Evolutionary conservation across 768 basidiomycete species (phyloP).

Genomic region (Lyophyllum shimeji): DNA sequence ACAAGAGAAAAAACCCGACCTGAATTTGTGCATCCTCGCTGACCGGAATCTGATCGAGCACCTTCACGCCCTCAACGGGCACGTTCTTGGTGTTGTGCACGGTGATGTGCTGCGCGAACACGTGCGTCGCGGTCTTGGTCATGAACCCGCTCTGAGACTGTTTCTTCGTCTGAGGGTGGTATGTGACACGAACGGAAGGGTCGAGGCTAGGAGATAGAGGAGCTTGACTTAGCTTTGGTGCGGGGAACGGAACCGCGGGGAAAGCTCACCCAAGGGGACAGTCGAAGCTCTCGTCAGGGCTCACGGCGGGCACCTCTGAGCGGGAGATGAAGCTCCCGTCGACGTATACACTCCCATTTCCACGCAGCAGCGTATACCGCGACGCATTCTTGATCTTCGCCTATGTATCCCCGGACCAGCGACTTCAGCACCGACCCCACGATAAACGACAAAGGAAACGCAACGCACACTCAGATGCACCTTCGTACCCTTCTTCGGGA

Average conservation of each 20-base stretch:
- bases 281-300: constrained; percentile 39
- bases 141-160: constrained; percentile 32
- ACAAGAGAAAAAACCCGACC: constrained; percentile 27
- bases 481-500: constrained; percentile 25
- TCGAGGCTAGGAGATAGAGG: constrained; percentile 28
- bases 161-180: constrained; percentile 35
- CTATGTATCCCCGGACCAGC: constrained; percentile 15
- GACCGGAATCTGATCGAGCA: constrained; percentile 36
- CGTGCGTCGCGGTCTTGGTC: constrained; percentile 27
- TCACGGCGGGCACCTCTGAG: constrained; percentile 31
- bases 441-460: background rate
- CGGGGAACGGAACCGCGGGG: no score
- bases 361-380: constrained; percentile 35
- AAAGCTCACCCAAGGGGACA: constrained; percentile 35
- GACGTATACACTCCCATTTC: constrained; percentile 37
- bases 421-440: background rate
- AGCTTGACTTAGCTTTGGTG: background rate
- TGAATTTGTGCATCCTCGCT: constrained; percentile 30
- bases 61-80: constrained; percentile 24
- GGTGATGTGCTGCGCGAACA: constrained; percentile 35
- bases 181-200: constrained; percentile 36
- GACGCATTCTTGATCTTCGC: constrained; percentile 39
- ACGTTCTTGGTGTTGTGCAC: constrained; percentile 34
- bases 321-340: constrained; percentile 42
- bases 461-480: constrained; percentile 21